Evolutionary conservation across 148 eudicot species (phyloP).

Genomic region (Vaccinium corymbosum): DNA sequence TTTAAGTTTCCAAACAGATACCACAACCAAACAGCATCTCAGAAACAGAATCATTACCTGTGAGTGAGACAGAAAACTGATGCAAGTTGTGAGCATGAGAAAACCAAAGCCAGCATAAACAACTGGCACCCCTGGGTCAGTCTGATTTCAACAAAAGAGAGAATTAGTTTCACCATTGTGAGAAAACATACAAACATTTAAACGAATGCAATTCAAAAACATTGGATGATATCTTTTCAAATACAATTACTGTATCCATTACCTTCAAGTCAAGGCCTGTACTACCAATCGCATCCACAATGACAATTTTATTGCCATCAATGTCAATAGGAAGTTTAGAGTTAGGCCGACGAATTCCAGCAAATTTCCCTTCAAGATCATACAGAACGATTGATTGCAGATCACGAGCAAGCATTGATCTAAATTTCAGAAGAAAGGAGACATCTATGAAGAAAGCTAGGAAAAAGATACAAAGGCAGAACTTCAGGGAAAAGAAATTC

Average conservation of each 20-base stretch:
- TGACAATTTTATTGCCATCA: conserved; percentile 71
- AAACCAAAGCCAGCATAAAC: conserved; percentile 96
- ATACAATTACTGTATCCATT: background rate
- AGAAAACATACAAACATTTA: background rate
- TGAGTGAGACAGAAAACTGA: conserved; percentile 86
- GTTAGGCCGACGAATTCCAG: conserved; percentile 77
- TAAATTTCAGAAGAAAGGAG: conserved; percentile 23
- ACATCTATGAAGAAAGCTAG: background rate
- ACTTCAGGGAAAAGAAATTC: background rate
- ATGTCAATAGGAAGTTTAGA: conserved; percentile 91
- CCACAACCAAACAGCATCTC: background rate
- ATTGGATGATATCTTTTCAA: background rate
- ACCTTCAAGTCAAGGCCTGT: conserved; percentile 92
- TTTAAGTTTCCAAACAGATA: background rate
- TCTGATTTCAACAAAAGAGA: conserved; percentile 38
- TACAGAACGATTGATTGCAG: conserved; percentile 87
- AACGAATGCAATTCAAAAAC: background rate
- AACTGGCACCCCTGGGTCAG: conserved; percentile 90
- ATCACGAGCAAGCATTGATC: conserved; percentile 99
- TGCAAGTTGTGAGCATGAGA: conserved; percentile 93
- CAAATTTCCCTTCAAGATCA: conserved; percentile 92
- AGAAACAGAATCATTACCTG: conserved; percentile 53
- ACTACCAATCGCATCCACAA: conserved; percentile 90
- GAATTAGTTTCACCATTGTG: conserved; percentile 12
- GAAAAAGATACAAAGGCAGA: background rate